Base-by-base conservation (phyloP, 805 yeast genomes). In the Myxozyma monticola region DNA sequence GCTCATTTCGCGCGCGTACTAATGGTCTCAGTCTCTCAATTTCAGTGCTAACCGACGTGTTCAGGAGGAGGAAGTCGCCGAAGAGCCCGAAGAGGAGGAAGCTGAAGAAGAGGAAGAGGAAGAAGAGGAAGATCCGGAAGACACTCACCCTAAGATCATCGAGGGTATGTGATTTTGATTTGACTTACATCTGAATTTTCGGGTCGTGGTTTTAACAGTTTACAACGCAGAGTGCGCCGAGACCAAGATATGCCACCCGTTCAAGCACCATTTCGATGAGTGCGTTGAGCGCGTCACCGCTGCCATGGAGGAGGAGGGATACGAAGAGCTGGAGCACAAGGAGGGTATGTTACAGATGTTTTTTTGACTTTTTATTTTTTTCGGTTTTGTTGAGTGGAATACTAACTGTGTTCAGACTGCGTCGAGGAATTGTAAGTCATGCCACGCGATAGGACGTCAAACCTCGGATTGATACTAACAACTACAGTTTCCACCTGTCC, bases 201-300 rank as follows among this genome's bases (percentile, higher is more conserved):
- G 29, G 10, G 6, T 26, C 20, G 51, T 46, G 31, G 40, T 48
- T n/a, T 35, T 8, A 14, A 22, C 12, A 50, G 56, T 30, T 25
- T 20, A 7, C 30, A 9, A 15, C 5, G 21, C 24, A 66, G 88
- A 84, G 67, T 88, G 96, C 71, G 71, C 80, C 44, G 76, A 80
- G 57, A 76, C 85, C 43, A 76, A 75, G 50, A 79, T 79, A 45
- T 85, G 95, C 72, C 76, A 82, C 62, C 81, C 81, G 60, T 78
- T 78, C 69, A 79, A 80, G 64, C 96, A 90, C 74, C 97, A 90
- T 74, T 89, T 84, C 74, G 83, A 85, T 57, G 96, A 90, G 73
- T 91, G 99, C 79, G 83, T 83, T 53, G 97, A 87, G 74, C 88
- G 97, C 77, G 98, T 91, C 60, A 82, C 93, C 60, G 80, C 83